Conservation (phyloP, 2,329 filamentous ascomycete genomes). For the Chalara sp. region DNA sequence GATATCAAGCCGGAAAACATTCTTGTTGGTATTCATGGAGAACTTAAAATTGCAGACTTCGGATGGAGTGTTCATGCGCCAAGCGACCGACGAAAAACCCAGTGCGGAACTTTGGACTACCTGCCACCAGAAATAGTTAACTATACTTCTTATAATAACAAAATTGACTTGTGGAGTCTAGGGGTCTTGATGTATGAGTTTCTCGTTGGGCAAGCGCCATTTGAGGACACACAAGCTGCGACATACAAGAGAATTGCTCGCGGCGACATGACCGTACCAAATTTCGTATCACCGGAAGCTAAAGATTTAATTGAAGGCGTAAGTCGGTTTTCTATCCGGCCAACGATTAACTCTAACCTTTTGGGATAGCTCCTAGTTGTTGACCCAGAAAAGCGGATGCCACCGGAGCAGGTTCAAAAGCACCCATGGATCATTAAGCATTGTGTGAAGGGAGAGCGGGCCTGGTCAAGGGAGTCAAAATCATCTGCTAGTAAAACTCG, state of each 20-base stretch:
- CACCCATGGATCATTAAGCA: constrained; percentile 99
- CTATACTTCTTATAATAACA: constrained; percentile 88
- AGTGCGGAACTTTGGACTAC: constrained; percentile 97
- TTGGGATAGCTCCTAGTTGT: constrained; percentile 68
- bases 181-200: constrained; percentile 97
- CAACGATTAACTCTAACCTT: constrained; percentile 16
- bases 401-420: constrained; percentile 77
- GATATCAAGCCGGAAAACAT: constrained; percentile 99
- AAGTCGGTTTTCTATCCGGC: constrained; percentile 26
- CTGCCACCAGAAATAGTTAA: constrained; percentile 97
- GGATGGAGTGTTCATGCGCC: constrained; percentile 98
- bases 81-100: constrained; percentile 86
- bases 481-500: no score
- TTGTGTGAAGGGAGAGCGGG: constrained; percentile 48
- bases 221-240: constrained; percentile 92
- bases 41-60: constrained; percentile 98
- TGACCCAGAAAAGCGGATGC: constrained; percentile 87
- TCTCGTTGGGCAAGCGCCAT: constrained; percentile 88
- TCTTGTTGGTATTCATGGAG: constrained; percentile 87
- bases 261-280: constrained; percentile 87
- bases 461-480: constrained; percentile 4
- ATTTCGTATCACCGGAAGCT: constrained; percentile 84
- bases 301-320: constrained; percentile 89
- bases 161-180: constrained; percentile 93
- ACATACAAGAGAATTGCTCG: constrained; percentile 84